phyloP scores from a whole-genome alignment of 305 asterid genomes.

The Fraxinus baroniana region DNA sequence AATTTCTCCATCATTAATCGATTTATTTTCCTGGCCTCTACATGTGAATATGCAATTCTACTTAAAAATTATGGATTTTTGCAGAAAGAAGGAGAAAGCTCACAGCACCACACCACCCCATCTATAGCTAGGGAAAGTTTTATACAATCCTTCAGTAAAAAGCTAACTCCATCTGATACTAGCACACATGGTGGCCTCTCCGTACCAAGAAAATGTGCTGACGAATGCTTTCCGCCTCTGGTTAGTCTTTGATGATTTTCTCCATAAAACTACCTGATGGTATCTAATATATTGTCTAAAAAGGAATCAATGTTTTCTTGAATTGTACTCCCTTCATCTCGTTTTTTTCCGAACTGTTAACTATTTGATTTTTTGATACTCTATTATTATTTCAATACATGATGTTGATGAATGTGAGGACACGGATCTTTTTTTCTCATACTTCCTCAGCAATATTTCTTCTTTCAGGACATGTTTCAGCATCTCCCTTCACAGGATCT shows the following conservation, averaged over 20 bases:
- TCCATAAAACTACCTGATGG: not conserved
- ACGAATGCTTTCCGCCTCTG: not conserved
- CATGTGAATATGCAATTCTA: not conserved
- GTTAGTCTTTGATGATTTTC: not conserved
- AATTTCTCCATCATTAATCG: not conserved
- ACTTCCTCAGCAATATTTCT: not conserved
- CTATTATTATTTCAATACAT: not conserved
- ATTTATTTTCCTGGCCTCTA: not conserved
- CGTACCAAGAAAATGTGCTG: not conserved
- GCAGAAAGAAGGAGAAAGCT: not conserved
- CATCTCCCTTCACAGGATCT: constrained; percentile 12
- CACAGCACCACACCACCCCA: too few relatives aligned
- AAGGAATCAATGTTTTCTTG: not conserved
- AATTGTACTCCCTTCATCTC: not conserved
- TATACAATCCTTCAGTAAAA: not conserved
- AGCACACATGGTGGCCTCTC: constrained; percentile 1
- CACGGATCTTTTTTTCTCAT: not conserved
- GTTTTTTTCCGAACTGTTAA: not conserved
- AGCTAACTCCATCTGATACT: not conserved
- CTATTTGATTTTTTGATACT: not conserved
- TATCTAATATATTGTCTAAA: not conserved
- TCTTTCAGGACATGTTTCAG: constrained; percentile 15
- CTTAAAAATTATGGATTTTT: not conserved
- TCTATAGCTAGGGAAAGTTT: not conserved
- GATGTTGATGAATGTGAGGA: not conserved